A percentile compares a stretch with the other conserved stretches of the same genome.
Conservation (phyloP, 352 stramenopile genomes). For the Globisporangium iwayamae region DNA sequence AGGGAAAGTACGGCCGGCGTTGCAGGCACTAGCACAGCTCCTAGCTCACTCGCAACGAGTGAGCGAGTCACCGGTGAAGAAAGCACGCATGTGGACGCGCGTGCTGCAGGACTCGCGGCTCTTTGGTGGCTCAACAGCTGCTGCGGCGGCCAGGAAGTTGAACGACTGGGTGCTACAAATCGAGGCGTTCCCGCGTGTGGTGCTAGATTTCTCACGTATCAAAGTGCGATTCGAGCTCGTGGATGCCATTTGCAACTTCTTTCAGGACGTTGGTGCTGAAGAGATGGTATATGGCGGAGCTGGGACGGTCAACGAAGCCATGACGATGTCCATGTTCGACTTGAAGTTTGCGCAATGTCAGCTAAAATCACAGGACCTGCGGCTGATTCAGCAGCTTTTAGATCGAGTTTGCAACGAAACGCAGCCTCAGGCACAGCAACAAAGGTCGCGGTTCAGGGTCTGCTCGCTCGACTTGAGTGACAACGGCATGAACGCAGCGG, state of each 20-base stretch:
- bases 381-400: constrained; percentile 7
- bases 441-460: not conserved
- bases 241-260: constrained; percentile 3
- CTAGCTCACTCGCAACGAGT: not conserved
- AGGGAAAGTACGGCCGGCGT: not conserved
- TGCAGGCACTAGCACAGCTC: not conserved
- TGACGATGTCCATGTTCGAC: not conserved
- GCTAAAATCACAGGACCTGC: constrained; percentile 2
- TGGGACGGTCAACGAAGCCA: not conserved
- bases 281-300: not conserved
- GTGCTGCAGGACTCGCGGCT: not conserved
- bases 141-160: not conserved
- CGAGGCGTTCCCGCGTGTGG: not conserved
- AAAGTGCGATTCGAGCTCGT: not conserved
- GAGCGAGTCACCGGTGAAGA: not conserved
- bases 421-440: not conserved
- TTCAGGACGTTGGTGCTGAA: not conserved
- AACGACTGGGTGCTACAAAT: not conserved
- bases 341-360: constrained; percentile 3
- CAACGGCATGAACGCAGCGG: constrained; percentile 5
- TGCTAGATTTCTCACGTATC: constrained; percentile 1
- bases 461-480: constrained; percentile 11
- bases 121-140: not conserved
- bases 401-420: not conserved
- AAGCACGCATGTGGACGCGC: not conserved